Conservation (phyloP, 768 basidiomycete species). For the Hericium erinaceus region DNA sequence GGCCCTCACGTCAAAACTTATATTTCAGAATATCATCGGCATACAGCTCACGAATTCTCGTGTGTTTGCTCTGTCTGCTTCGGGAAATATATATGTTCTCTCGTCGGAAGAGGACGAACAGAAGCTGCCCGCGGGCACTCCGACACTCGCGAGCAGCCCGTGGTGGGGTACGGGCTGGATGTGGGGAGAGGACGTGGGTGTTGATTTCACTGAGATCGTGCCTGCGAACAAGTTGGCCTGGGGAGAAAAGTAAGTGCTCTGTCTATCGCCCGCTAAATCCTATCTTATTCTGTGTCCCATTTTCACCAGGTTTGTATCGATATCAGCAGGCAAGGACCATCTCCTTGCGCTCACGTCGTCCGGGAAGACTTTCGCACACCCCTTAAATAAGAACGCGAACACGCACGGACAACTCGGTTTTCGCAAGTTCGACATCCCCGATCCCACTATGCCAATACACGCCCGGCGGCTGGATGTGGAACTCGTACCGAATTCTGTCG, state of each 20-base stretch:
- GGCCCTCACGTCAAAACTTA: too few relatives aligned
- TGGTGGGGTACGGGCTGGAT: slow-evolving; percentile 61
- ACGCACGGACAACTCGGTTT: slow-evolving; percentile 77
- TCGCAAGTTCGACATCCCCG: slow-evolving; percentile 46
- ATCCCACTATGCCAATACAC: slow-evolving; percentile 20
- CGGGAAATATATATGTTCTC: slow-evolving; percentile 67
- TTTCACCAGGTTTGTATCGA: slow-evolving; percentile 50
- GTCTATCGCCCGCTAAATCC: neutral
- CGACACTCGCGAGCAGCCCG: slow-evolving; percentile 34
- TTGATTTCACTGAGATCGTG: slow-evolving; percentile 53
- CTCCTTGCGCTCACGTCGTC: slow-evolving; percentile 61
- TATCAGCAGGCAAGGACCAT: slow-evolving; percentile 66
- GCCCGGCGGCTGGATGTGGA: slow-evolving; percentile 35
- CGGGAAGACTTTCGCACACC: slow-evolving; percentile 74
- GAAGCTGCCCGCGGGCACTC: slow-evolving; percentile 25
- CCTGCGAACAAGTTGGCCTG: slow-evolving; percentile 45
- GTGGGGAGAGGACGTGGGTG: slow-evolving; percentile 39
- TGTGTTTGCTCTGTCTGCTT: slow-evolving; percentile 71
- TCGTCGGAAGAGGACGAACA: slow-evolving; percentile 45
- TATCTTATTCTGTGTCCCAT: neutral
- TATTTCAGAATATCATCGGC: slow-evolving; percentile 52
- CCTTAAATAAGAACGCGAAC: slow-evolving; percentile 69
- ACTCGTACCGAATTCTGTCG: slow-evolving; percentile 46
- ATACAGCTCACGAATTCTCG: slow-evolving; percentile 50
- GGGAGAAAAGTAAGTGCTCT: slow-evolving; percentile 51